A percentile compares a stretch with the other conserved stretches of the same genome.
These are phyloP conservation scores for Yarrowia sp. DNA, from an alignment of 805 yeast genomes.

Conservation along the genomic window DNA sequence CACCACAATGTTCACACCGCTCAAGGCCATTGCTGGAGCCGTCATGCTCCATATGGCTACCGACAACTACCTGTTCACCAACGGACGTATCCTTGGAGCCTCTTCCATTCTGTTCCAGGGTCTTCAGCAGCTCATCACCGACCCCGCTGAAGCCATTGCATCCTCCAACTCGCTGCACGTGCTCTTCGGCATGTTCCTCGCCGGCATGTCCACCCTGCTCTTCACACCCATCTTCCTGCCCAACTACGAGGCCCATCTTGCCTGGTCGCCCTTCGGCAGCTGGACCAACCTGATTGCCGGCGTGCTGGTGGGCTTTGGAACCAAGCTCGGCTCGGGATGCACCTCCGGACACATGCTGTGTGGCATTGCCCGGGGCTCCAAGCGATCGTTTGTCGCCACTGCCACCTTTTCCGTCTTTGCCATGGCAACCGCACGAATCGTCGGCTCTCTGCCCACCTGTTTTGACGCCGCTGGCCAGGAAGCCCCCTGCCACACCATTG, in stretches of 20 bases:
- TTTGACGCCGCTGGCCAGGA: slow-evolving; percentile 33
- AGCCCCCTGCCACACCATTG: slow-evolving; percentile 40
- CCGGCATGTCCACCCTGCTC: slow-evolving; percentile 45
- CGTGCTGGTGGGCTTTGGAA: slow-evolving; percentile 57
- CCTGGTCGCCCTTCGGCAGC: slow-evolving; percentile 38
- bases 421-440: slow-evolving; percentile 43
- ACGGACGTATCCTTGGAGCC: slow-evolving; percentile 58
- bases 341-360: slow-evolving; percentile 64
- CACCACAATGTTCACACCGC: slow-evolving; percentile 55
- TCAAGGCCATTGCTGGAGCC: slow-evolving; percentile 57
- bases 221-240: slow-evolving; percentile 50
- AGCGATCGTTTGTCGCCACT: slow-evolving; percentile 58
- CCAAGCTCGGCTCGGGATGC: slow-evolving; percentile 59
- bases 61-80: slow-evolving; percentile 52
- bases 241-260: slow-evolving; percentile 38
- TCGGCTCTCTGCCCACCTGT: slow-evolving; percentile 42
- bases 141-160: slow-evolving; percentile 45
- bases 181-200: slow-evolving; percentile 50
- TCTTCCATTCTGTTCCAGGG: slow-evolving; percentile 52
- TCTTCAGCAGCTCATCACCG: slow-evolving; percentile 46
- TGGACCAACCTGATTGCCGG: slow-evolving; percentile 50
- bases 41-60: slow-evolving; percentile 57
- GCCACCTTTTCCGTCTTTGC: slow-evolving; percentile 52
- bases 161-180: slow-evolving; percentile 46
- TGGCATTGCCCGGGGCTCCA: slow-evolving; percentile 57